These are phyloP conservation scores for Luzula sylvatica DNA, from an alignment of 176 grass and related monocot species.

Conservation along the genomic window DNA sequence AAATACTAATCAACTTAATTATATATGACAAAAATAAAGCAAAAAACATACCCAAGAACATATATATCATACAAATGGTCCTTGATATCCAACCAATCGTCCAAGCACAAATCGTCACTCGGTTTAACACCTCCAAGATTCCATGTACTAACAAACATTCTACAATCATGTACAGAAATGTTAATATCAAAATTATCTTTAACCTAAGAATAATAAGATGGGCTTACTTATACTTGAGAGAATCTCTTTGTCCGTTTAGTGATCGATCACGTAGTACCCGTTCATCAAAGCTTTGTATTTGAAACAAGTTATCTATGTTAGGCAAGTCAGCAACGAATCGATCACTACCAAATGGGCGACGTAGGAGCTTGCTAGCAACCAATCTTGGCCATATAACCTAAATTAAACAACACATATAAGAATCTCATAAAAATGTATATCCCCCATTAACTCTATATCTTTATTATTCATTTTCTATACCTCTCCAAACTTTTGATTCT, in stretches of 20 bases:
- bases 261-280: slow-evolving; percentile 30
- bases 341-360: slow-evolving; percentile 32
- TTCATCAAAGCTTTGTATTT: slow-evolving; percentile 24
- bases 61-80: slow-evolving; percentile 69
- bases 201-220: slow-evolving; percentile 6
- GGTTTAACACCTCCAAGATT: slow-evolving; percentile 69
- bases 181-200: slow-evolving; percentile 3
- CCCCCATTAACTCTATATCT: slow-evolving; percentile 3
- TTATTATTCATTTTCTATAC: slow-evolving; percentile 15
- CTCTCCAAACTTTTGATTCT: slow-evolving; percentile 43
- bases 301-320: background rate
- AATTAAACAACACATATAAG: slow-evolving; percentile 27
- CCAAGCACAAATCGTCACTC: slow-evolving; percentile 59
- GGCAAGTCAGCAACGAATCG: slow-evolving; percentile 43
- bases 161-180: slow-evolving; percentile 15
- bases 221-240: slow-evolving; percentile 61
- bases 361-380: slow-evolving; percentile 50
- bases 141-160: slow-evolving; percentile 83
- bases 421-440: slow-evolving; percentile 17
- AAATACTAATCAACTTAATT: background rate
- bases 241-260: slow-evolving; percentile 28
- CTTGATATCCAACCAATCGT: slow-evolving; percentile 67
- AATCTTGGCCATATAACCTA: slow-evolving; percentile 58
- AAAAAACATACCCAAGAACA: slow-evolving; percentile 61
- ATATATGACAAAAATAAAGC: background rate